phyloP scores from a whole-genome alignment of 2,329 filamentous ascomycete genomes.

The Chaetomium sp. region DNA sequence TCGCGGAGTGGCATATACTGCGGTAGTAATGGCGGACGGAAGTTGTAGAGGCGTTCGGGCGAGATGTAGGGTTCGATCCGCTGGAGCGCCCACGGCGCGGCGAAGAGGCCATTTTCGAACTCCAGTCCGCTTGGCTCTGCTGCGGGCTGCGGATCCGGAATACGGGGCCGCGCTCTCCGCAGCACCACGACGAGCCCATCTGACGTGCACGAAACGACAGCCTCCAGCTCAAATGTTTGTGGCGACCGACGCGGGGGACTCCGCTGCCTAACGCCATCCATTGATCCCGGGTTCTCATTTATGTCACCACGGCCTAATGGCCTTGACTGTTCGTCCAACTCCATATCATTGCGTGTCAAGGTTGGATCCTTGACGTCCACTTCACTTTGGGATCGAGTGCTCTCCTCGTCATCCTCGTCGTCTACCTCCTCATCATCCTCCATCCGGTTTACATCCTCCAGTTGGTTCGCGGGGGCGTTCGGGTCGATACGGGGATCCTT shows the following conservation, averaged over 20 bases:
- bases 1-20: slow-evolving; percentile 41
- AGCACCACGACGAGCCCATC: slow-evolving; percentile 80
- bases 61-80: slow-evolving; percentile 48
- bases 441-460: too few relatives aligned
- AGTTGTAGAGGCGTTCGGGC: slow-evolving; percentile 38
- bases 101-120: slow-evolving; percentile 61
- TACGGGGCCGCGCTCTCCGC: slow-evolving; percentile 63
- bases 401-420: slow-evolving; percentile 35
- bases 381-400: slow-evolving; percentile 35
- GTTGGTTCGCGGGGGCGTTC: slow-evolving; percentile 36
- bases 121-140: slow-evolving; percentile 36
- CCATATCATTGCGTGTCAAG: slow-evolving; percentile 33
- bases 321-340: slow-evolving; percentile 33
- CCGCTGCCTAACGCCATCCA: background rate
- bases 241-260: background rate
- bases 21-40: slow-evolving; percentile 37
- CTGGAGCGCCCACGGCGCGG: slow-evolving; percentile 70
- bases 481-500: slow-evolving; percentile 61
- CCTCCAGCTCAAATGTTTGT: slow-evolving; percentile 63
- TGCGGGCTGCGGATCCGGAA: slow-evolving; percentile 52
- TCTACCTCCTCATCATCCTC: slow-evolving; percentile 34
- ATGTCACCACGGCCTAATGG: slow-evolving; percentile 7
- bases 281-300: slow-evolving; percentile 21
- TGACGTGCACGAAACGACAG: slow-evolving; percentile 85
- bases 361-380: slow-evolving; percentile 1